Evolutionary conservation across 805 yeast genomes (phyloP), one percentile per base, ranked within the genome.

Genomic region (Metschnikowia chrysomelidarum): DNA sequence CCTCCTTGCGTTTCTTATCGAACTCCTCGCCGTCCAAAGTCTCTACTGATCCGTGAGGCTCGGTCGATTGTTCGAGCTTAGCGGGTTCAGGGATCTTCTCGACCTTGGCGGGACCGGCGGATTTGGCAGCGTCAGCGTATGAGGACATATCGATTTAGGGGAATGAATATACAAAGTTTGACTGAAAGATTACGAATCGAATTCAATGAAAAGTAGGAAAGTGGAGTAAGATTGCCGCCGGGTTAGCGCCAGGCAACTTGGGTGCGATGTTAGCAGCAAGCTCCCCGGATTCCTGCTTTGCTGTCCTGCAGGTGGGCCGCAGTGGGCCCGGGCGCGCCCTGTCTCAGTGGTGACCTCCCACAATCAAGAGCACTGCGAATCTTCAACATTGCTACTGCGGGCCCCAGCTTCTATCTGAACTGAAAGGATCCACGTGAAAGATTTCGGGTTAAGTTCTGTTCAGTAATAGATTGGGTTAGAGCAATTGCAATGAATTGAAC

Each of bases 61-160:
- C 42, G 19, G 51, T 34, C 8, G 51, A 44, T n/a, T 32, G 32
- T 30, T 57, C 51, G 25, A 54, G 50, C 27, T 47, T 38, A 9
- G 56, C 46, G 4, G 62, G 60, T 34, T 52, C 50, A 13, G 67
- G 66, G 34, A 62, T 38, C 33, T 57, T 54, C 32, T 50, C 54
- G 37, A 58, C 58, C 27, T 34, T 34, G 28, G 51, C 49, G 24
- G 68, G 67, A 11, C 66, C 68, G 8, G 67, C 52, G 21, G 67
- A 51, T 30, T 64, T 64, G 36, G 70, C 71, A 32, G 66, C 71
- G 30, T 66, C 67, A 27, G 71, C 69, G 62, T 64, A 64, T 7
- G 49, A 42, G 49, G 22, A 19, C 10, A n/a, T n/a, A n/a, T n/a
- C n/a, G n/a, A n/a, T n/a, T n/a, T n/a, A n/a, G n/a, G n/a, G n/a